Percentiles rank a stretch among this genome's conserved stretches.
Conservation (phyloP, 2,329 filamentous ascomycete genomes). For the Microascus cirrosus region DNA sequence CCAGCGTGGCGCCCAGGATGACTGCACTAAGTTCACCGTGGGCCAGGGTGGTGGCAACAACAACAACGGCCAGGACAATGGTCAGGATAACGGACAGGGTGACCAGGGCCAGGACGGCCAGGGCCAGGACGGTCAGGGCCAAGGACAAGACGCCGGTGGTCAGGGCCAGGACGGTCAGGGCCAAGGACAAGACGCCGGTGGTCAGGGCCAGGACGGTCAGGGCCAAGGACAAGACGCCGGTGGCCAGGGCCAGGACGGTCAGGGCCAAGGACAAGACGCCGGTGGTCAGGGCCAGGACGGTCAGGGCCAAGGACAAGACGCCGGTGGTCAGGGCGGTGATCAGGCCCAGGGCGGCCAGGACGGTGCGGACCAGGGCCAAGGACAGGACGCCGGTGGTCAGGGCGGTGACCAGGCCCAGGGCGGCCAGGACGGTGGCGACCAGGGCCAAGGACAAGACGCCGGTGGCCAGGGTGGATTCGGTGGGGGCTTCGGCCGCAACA, state of each 20-base stretch:
- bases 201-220: too few relatives aligned
- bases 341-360: conserved; percentile 9
- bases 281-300: conserved; percentile 7
- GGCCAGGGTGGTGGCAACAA: conserved; percentile 11
- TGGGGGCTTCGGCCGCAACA: conserved; percentile 5
- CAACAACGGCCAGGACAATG: conserved; percentile 8
- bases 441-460: conserved; percentile 8
- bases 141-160: not conserved
- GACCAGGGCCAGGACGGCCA: conserved; percentile 6
- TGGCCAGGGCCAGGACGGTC: conserved; percentile 7
- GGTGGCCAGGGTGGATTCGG: conserved; percentile 6
- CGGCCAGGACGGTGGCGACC: conserved; percentile 7
- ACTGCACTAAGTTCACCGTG: conserved; percentile 52
- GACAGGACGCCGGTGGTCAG: not conserved
- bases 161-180: too few relatives aligned
- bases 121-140: conserved; percentile 1
- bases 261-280: conserved; percentile 2
- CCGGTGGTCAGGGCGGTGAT: conserved; percentile 8
- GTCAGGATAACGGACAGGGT: conserved; percentile 8
- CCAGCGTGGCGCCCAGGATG: conserved; percentile 55
- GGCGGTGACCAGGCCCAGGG: conserved; percentile 4
- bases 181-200: conserved; percentile 4
- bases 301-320: conserved; percentile 4
- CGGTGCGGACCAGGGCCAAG: conserved; percentile 7
- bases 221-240: conserved; percentile 5